Percentiles rank a stretch among this genome's conserved stretches.
Evolutionary conservation across 2,329 filamentous ascomycete genomes (phyloP).

Genomic region (Talaromyces marneffei): DNA sequence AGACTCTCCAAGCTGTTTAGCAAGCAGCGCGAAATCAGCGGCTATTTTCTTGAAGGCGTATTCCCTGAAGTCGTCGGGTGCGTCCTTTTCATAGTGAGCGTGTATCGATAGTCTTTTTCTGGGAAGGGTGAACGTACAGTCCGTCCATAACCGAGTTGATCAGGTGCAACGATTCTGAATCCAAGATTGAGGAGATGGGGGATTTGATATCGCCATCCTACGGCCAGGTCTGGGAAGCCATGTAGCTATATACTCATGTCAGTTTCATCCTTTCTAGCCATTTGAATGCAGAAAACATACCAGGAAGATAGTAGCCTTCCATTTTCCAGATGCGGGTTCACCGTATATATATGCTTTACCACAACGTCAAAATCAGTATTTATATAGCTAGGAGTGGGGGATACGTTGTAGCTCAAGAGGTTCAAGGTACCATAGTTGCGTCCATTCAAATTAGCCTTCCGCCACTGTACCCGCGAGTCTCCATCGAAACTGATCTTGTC

Average conservation of each 20-base stretch:
- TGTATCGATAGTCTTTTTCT: not conserved
- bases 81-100: slow-evolving; percentile 36
- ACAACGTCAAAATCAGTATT: not conserved
- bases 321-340: slow-evolving; percentile 38
- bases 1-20: slow-evolving; percentile 50
- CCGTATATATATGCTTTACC: slow-evolving; percentile 48
- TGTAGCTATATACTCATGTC: slow-evolving; percentile 49
- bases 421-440: slow-evolving; percentile 59
- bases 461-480: slow-evolving; percentile 62
- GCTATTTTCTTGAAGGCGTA: slow-evolving; percentile 70
- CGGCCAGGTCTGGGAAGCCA: slow-evolving; percentile 76
- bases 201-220: slow-evolving; percentile 88
- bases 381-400: not conserved
- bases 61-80: slow-evolving; percentile 54
- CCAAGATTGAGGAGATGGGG: slow-evolving; percentile 66
- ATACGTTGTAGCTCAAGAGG: not conserved
- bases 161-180: slow-evolving; percentile 73
- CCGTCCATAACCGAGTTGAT: slow-evolving; percentile 79
- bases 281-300: slow-evolving; percentile 25
- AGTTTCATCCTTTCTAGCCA: not conserved
- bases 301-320: slow-evolving; percentile 50
- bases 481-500: slow-evolving; percentile 59
- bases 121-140: slow-evolving; percentile 48
- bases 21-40: slow-evolving; percentile 69
- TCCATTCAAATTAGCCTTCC: slow-evolving; percentile 59